These are phyloP conservation scores for Candida qinlingensis DNA, from an alignment of 805 yeast species.

Conservation along the genomic window DNA sequence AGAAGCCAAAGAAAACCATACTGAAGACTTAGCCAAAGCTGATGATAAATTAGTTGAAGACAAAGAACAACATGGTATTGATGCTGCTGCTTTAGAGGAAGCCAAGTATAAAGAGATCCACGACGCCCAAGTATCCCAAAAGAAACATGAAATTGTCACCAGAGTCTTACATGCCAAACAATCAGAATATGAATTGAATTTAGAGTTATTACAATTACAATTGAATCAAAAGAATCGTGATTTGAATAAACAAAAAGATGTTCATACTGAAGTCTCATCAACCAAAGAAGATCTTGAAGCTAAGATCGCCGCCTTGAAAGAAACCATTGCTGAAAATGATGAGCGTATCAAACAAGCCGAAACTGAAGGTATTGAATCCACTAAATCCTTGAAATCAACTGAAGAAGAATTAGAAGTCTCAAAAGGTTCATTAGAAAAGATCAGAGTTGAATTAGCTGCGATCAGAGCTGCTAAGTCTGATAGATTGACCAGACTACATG, in stretches of 20 bases:
- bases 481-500: conserved; percentile 20
- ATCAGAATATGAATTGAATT: conserved; percentile 21
- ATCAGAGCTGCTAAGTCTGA: conserved; percentile 16
- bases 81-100: conserved; percentile 15
- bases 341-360: conserved; percentile 15
- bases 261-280: conserved; percentile 12
- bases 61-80: conserved; percentile 14
- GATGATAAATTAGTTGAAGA: conserved; percentile 16
- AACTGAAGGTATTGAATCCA: conserved; percentile 8
- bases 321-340: conserved; percentile 18
- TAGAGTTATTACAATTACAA: conserved; percentile 21
- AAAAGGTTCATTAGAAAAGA: conserved; percentile 11
- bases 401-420: conserved; percentile 16
- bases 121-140: conserved; percentile 18
- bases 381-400: conserved; percentile 9
- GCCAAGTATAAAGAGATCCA: conserved; percentile 15
- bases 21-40: conserved; percentile 11
- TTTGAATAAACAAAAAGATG: conserved; percentile 16
- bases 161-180: conserved; percentile 25
- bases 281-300: conserved; percentile 16
- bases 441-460: conserved; percentile 20
- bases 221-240: conserved; percentile 23
- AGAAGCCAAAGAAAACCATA: conserved; percentile 13
- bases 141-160: conserved; percentile 19
- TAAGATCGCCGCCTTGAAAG: conserved; percentile 15